These are phyloP conservation scores for Anthracocystis setariae DNA, from an alignment of 1,284 basidiomycete species.

Conservation along the genomic window DNA sequence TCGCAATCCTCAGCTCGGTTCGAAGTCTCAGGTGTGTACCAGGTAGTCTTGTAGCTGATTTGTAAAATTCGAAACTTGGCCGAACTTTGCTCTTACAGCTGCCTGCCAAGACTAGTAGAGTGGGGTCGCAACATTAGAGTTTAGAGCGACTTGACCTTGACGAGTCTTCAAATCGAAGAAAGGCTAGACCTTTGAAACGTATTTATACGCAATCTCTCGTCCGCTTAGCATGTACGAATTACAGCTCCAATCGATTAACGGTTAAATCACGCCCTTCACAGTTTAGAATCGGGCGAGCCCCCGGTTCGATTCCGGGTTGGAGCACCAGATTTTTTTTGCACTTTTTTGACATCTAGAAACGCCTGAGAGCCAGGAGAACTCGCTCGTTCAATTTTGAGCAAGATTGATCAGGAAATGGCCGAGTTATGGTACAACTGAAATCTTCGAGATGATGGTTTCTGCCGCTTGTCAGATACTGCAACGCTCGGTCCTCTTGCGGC, in stretches of 20 bases:
- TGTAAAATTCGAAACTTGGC: no score
- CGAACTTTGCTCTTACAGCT: no score
- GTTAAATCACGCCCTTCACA: conserved; percentile 53
- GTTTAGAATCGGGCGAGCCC: conserved; percentile 27
- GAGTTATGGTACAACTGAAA: conserved; percentile 9
- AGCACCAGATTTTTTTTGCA: conserved; percentile 16
- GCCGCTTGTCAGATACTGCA: no score
- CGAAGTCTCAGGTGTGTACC: no score
- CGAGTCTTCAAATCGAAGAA: no score
- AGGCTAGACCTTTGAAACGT: conserved; percentile 1
- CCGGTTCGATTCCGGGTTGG: conserved; percentile 51
- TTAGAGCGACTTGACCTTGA: no score
- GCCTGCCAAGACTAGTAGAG: no score
- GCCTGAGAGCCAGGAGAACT: conserved; percentile 3
- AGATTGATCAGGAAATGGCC: conserved; percentile 11
- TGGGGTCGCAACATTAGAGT: no score
- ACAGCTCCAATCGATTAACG: conserved; percentile 48
- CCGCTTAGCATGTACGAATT: not conserved
- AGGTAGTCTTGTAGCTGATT: no score
- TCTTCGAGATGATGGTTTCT: conserved; percentile 18
- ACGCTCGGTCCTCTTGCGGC: no score
- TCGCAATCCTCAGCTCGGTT: no score
- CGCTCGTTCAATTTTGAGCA: conserved; percentile 11
- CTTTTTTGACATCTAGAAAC: conserved; percentile 1
- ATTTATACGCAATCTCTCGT: not conserved